Evolutionary conservation across 106 monocot species (phyloP), one percentile per base, ranked within the genome.

Genomic region (Hemerocallis citrina): DNA sequence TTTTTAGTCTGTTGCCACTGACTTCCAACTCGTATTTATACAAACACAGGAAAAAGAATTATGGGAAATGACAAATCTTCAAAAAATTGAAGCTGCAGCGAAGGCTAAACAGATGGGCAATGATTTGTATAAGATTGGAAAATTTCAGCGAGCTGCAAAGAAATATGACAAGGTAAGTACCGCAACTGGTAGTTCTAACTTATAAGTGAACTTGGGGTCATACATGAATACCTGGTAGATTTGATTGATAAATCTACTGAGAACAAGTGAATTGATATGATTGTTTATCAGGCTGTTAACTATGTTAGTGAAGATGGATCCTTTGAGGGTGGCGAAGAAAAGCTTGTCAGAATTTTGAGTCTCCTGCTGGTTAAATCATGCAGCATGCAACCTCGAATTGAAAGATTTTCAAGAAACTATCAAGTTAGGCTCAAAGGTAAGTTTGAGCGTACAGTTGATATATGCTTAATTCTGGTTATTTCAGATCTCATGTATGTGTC

Each of bases 301-400:
- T 83, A 76, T 57, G 40, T 89, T 38, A 56, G 64, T 71, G 76
- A 68, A 19, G 71, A 71, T 21, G 64, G 33, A 11, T 50, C 68
- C 10, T 68, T 80, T 77, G 76, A 82, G 38, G 46, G 17, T 76
- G 74, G 50, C 7, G 83, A 89, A 15, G 67, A 74, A 68, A 76
- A 83, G 55, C 37, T 72, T 34, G 63, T 67, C 15, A 74, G 58
- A 59, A 52, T 29, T 72, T 51, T 83, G 34, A 79, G 62, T 74
- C 7, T 77, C 83, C 16, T 89, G 88, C 61, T 80, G 76, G 83
- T 64, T 89, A 67, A 89, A 89, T 72, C 60, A 51, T 74, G 88
- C 88, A 35, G 83, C 83, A 44, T 81, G 83, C 51, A 45, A 77
- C 47, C 79, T 89, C 19, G 83, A 89, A 58, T 34, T 89, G 32